phyloP scores from a whole-genome alignment of 768 basidiomycete species.

The Epithele typhae region DNA sequence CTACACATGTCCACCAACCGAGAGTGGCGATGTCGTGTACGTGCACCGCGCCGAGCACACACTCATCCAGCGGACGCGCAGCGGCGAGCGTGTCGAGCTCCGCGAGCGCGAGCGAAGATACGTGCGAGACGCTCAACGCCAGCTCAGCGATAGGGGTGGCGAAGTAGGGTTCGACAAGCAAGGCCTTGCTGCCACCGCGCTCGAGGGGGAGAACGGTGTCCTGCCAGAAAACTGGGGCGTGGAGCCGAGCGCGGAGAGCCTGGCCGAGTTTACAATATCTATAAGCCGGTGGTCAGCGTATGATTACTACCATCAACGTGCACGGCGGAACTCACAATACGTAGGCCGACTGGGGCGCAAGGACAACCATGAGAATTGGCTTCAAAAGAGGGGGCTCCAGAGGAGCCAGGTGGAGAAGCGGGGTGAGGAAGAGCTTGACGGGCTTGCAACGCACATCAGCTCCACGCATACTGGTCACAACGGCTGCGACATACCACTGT shows the following conservation, averaged over 20 bases:
- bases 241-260: slow-evolving; percentile 10
- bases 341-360: no score
- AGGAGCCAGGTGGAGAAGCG: no score
- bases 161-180: slow-evolving; percentile 8
- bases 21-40: slow-evolving; percentile 9
- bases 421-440: no score
- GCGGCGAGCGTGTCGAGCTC: background rate
- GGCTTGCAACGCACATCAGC: no score
- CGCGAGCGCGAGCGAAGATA: background rate
- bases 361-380: no score
- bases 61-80: background rate
- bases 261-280: slow-evolving; percentile 13
- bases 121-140: background rate
- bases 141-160: background rate
- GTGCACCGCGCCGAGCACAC: background rate
- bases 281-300: slow-evolving; percentile 10
- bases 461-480: no score
- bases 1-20: no score
- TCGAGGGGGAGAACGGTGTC: slow-evolving; percentile 8
- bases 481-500: no score
- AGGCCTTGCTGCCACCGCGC: slow-evolving; percentile 8
- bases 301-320: no score
- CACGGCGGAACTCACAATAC: no score
- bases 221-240: slow-evolving; percentile 18
- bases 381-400: no score